phyloP scores from a whole-genome alignment of 768 basidiomycete species.

The Rubroboletus satanas region DNA sequence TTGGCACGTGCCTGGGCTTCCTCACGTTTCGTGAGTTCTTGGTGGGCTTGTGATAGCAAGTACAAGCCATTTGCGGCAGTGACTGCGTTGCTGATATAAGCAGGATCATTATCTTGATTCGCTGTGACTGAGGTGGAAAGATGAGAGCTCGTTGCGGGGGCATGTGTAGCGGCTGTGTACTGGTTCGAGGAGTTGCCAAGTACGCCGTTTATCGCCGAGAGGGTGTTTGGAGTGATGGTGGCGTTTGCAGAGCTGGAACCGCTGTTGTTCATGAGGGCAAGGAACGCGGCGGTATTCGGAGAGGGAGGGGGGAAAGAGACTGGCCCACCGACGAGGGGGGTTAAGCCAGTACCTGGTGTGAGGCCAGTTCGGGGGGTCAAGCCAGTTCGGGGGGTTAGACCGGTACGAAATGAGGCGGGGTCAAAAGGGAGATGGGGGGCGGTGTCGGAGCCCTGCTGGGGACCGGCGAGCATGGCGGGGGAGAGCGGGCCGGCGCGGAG shows the following conservation, averaged over 20 bases:
- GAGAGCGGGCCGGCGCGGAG: conserved; percentile 91
- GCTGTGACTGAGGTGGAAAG: conserved; percentile 35
- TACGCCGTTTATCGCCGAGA: conserved; percentile 66
- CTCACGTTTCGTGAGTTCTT: conserved; percentile 94
- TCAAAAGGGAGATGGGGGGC: conserved; percentile 53
- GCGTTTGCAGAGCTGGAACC: conserved; percentile 33
- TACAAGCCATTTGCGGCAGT: conserved; percentile 90
- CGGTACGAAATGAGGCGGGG: conserved; percentile 71
- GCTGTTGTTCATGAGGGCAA: conserved; percentile 81
- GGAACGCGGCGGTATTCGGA: conserved; percentile 88
- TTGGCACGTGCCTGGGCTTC: conserved; percentile 68
- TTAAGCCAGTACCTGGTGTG: conserved; percentile 72
- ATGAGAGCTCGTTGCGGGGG: conserved; percentile 33
- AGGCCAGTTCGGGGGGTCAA: conserved; percentile 84
- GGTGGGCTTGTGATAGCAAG: conserved; percentile 90
- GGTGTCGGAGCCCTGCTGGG: conserved; percentile 49
- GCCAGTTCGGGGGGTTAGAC: conserved; percentile 82
- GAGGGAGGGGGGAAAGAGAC: conserved; percentile 77
- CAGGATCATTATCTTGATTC: conserved; percentile 31
- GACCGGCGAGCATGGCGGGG: conserved; percentile 94
- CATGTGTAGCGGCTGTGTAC: conserved; percentile 29
- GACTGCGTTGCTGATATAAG: conserved; percentile 50
- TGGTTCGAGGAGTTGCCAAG: conserved; percentile 42
- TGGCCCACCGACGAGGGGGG: conserved; percentile 73
- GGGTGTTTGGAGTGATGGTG: conserved; percentile 59